These are phyloP conservation scores for Diaporthe helianthi DNA, from an alignment of 2,329 filamentous ascomycete genomes.

Conservation along the genomic window DNA sequence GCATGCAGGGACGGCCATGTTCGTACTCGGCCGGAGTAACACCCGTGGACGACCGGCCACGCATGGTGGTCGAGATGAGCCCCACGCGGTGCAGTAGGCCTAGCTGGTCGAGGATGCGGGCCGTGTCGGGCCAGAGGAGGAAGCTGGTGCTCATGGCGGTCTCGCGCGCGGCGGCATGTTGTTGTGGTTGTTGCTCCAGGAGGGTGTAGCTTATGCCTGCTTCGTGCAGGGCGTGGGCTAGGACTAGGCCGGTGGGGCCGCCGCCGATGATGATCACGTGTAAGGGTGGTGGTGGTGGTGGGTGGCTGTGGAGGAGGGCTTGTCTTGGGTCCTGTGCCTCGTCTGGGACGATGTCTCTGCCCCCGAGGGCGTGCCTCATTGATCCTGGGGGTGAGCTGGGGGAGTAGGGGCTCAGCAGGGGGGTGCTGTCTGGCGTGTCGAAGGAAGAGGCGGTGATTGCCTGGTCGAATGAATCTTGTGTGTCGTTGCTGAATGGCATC, in stretches of 20 bases:
- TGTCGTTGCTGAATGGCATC: not conserved
- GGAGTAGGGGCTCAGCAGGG: not conserved
- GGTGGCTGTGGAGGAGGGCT: no score
- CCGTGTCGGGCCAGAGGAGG: conserved; percentile 37
- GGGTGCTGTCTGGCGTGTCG: not conserved
- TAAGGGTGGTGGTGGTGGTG: no score
- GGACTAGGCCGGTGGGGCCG: conserved; percentile 40
- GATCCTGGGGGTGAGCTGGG: not conserved
- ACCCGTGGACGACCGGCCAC: not conserved
- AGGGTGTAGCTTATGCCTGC: conserved; percentile 43
- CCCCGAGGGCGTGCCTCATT: no score
- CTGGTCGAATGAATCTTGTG: not conserved
- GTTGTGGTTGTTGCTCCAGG: conserved; percentile 37
- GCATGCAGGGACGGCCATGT: conserved; percentile 36
- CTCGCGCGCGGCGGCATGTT: no score
- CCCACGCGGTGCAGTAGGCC: conserved; percentile 35
- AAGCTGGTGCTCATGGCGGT: no score
- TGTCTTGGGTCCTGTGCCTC: no score
- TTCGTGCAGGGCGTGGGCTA: conserved; percentile 40
- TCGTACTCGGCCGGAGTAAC: not conserved
- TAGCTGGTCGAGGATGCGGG: conserved; percentile 41
- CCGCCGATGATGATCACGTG: conserved; percentile 42
- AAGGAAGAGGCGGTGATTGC: not conserved
- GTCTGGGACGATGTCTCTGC: not conserved
- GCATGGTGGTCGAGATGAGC: conserved; percentile 17